Conservation (phyloP, 305 asterid species). For the Solanum chacoense region DNA sequence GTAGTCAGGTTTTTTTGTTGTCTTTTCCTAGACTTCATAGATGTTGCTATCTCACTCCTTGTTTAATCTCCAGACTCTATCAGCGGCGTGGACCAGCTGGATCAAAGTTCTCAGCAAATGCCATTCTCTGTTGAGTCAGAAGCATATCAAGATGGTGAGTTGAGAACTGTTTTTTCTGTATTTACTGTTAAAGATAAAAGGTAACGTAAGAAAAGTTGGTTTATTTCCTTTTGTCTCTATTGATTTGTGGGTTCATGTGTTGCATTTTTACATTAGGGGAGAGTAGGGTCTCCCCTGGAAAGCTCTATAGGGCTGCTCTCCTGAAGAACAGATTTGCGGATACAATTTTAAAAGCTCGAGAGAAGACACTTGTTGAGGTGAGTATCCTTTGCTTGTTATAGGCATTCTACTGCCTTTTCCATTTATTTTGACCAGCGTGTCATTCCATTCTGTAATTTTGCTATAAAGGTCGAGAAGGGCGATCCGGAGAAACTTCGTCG, state of each 20-base stretch:
- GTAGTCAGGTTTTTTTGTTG: background rate
- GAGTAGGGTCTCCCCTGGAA: slow-evolving; percentile 64
- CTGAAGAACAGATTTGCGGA: slow-evolving; percentile 63
- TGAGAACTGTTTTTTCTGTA: background rate
- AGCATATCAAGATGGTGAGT: slow-evolving; percentile 59
- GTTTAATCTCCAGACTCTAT: slow-evolving; percentile 37
- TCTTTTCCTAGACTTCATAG: background rate
- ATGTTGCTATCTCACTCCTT: background rate
- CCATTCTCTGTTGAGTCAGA: slow-evolving; percentile 52
- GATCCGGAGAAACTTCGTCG: slow-evolving; percentile 76
- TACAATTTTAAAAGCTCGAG: slow-evolving; percentile 80
- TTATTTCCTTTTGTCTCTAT: background rate
- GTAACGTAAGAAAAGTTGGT: background rate
- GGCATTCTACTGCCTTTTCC: background rate
- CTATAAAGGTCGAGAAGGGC: slow-evolving; percentile 50
- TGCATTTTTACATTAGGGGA: slow-evolving; percentile 34
- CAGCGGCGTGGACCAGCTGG: slow-evolving; percentile 51
- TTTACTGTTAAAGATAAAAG: background rate
- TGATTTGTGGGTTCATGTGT: slow-evolving; percentile 9
- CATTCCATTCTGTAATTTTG: background rate
- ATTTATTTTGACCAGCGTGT: background rate
- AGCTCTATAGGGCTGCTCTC: slow-evolving; percentile 73
- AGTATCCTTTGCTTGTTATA: background rate
- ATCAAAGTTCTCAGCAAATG: slow-evolving; percentile 42
- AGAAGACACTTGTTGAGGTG: slow-evolving; percentile 77